Base-by-base conservation (phyloP, 1,139 yeast species). In the Saccharomyces hybrid region DNA sequence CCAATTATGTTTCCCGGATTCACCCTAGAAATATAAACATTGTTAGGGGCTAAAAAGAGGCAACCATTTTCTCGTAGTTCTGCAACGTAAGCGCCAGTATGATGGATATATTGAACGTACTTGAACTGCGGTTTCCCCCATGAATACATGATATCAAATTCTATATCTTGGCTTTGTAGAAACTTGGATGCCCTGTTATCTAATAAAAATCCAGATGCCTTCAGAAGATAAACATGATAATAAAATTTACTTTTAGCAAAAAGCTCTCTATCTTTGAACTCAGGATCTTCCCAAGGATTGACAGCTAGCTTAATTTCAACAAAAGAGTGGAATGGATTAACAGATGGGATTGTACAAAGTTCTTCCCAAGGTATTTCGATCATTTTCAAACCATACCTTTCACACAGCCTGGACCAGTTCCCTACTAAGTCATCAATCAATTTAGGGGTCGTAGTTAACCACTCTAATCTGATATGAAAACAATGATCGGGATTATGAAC, bases 281-380 rank as follows among this genome's bases (percentile, higher is more conserved):
- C 88, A 0, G 72, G 70, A 58, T 82, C 86, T 3, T 64, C 64
- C 83, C 86, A 83, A 0, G 96, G 96, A 62, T 86, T 78, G 5
- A 87, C 69, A 0, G 81, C 82, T 47, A 89, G 68, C 51, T 77
- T 73, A 50, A 88, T 77, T 52, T 83, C 86, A 48, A 88, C 86
- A 63, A 88, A 84, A 0, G 97, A 88, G 64, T 90, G 95, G 70
- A 93, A 88, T 8, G 99, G 98, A 61, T 88, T 89, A 46, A 79
- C 73, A 11, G 76, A 74, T 0, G 96, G 96, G 28, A 91, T 76
- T 0, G 84, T 81, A 63, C 93, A 84, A 42, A 90, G 77, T 64
- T 91, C 98, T 55, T 82, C 83, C 84, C 96, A 88, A 0, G 98
- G 98, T 0, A 93, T 84, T 65, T 93, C 98, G n/a, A 89, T 95